Conservation (phyloP, 331 rosid species). For the Rosa hybrid region DNA sequence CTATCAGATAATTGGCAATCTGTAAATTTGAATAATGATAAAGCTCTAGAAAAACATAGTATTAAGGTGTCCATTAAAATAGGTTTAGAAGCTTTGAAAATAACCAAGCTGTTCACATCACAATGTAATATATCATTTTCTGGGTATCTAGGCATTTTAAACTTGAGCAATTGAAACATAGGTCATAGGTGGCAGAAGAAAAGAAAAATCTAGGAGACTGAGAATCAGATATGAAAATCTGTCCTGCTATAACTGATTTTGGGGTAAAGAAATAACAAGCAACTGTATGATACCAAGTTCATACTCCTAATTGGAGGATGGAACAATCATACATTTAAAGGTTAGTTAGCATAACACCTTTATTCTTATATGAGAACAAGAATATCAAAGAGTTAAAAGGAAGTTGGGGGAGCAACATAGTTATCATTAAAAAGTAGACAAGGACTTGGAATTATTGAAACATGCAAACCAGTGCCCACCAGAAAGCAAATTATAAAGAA, state of each 20-base stretch:
- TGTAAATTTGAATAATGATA: background rate
- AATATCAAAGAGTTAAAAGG: background rate
- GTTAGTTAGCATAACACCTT: background rate
- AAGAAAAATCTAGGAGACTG: background rate
- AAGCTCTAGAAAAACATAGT: background rate
- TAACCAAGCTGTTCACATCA: background rate
- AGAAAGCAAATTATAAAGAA: slow-evolving; percentile 13
- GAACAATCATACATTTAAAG: background rate
- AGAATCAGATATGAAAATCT: slow-evolving; percentile 8
- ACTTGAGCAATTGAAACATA: background rate
- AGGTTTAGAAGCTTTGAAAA: background rate
- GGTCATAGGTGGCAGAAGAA: slow-evolving; percentile 8
- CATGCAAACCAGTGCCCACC: slow-evolving; percentile 32
- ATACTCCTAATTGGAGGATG: background rate
- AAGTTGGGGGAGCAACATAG: slow-evolving; percentile 4
- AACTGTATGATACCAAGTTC: background rate
- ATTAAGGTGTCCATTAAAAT: background rate
- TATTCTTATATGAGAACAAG: background rate
- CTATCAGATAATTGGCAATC: background rate
- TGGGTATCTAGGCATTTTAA: slow-evolving; percentile 8
- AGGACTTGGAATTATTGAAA: slow-evolving; percentile 28
- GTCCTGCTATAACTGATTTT: slow-evolving; percentile 4
- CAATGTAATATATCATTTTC: background rate
- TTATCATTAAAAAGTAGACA: slow-evolving; percentile 29
- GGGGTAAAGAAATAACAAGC: background rate